A percentile compares a stretch with the other conserved stretches of the same genome.
Evolutionary conservation across 306 rosid genomes (phyloP).

Genomic region (Vigna radiata): DNA sequence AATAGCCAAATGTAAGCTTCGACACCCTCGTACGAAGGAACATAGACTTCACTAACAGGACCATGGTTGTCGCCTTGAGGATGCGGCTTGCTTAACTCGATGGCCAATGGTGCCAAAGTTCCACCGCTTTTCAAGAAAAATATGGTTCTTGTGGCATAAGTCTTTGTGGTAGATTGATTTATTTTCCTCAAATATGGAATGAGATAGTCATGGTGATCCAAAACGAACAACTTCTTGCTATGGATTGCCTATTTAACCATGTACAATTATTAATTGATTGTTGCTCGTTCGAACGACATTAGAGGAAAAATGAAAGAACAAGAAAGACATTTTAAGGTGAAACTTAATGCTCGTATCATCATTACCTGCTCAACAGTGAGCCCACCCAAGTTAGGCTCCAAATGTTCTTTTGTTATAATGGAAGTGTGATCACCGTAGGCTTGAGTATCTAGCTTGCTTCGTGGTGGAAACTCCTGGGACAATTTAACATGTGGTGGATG

Average conservation of each 20-base stretch:
- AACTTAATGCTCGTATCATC: not conserved
- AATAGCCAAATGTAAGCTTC: conserved; percentile 65
- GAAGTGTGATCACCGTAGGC: conserved; percentile 66
- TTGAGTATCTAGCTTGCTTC: conserved; percentile 58
- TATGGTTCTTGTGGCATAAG: conserved; percentile 72
- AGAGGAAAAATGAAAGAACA: not conserved
- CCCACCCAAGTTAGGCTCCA: conserved; percentile 54
- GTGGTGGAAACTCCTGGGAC: conserved; percentile 67
- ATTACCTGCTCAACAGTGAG: conserved; percentile 61
- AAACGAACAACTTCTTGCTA: conserved; percentile 59
- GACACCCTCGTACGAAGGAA: conserved; percentile 64
- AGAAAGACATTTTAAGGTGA: not conserved
- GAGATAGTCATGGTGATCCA: conserved; percentile 73
- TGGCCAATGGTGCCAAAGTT: conserved; percentile 74
- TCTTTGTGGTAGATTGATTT: conserved; percentile 54
- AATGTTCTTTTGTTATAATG: conserved; percentile 53
- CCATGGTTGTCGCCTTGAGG: conserved; percentile 67
- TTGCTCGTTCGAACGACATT: not conserved
- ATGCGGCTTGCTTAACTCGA: conserved; percentile 71
- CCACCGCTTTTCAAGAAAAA: conserved; percentile 69
- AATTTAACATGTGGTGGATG: not conserved
- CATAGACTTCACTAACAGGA: conserved; percentile 52
- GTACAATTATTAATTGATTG: not conserved
- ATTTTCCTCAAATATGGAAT: conserved; percentile 68
- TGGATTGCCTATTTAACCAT: conserved; percentile 59